Conservation (phyloP, 306 rosid genomes). For the Mimosa bimucronata region DNA sequence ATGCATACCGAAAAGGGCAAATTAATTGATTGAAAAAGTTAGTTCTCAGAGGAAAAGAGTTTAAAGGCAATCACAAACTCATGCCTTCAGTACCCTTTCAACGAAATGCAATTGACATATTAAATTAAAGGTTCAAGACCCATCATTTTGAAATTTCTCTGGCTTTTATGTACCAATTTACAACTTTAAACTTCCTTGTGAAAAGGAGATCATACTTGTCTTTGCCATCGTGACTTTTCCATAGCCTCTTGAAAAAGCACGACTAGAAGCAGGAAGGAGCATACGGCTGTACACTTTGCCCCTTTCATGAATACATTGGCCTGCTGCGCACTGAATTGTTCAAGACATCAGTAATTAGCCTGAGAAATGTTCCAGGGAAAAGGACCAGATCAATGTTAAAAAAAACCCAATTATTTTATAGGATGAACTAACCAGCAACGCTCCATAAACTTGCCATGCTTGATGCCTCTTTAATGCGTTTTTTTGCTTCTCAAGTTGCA, state of each 20-base stretch:
- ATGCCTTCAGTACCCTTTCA: slow-evolving; percentile 12
- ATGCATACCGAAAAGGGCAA: neutral
- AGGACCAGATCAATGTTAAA: slow-evolving; percentile 14
- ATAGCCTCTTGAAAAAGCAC: slow-evolving; percentile 47
- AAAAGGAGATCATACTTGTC: slow-evolving; percentile 52
- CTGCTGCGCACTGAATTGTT: slow-evolving; percentile 73
- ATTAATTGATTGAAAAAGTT: slow-evolving; percentile 2
- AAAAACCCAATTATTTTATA: slow-evolving; percentile 8
- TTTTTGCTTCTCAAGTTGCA: slow-evolving; percentile 76
- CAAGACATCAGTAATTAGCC: slow-evolving; percentile 35
- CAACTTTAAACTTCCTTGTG: neutral
- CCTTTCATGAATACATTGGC: slow-evolving; percentile 66
- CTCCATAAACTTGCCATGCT: slow-evolving; percentile 88
- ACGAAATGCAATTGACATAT: neutral
- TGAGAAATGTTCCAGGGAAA: slow-evolving; percentile 29
- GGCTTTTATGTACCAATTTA: neutral
- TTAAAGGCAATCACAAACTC: slow-evolving; percentile 20
- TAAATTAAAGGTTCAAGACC: neutral
- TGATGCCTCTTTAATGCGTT: slow-evolving; percentile 79
- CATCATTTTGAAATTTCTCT: neutral
- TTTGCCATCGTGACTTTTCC: slow-evolving; percentile 50
- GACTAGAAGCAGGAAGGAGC: slow-evolving; percentile 56
- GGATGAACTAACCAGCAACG: slow-evolving; percentile 71
- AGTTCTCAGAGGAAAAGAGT: neutral
- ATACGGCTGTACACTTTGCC: slow-evolving; percentile 51